phyloP scores from a whole-genome alignment of 257 asterid species.

The Solanum virginianum region DNA sequence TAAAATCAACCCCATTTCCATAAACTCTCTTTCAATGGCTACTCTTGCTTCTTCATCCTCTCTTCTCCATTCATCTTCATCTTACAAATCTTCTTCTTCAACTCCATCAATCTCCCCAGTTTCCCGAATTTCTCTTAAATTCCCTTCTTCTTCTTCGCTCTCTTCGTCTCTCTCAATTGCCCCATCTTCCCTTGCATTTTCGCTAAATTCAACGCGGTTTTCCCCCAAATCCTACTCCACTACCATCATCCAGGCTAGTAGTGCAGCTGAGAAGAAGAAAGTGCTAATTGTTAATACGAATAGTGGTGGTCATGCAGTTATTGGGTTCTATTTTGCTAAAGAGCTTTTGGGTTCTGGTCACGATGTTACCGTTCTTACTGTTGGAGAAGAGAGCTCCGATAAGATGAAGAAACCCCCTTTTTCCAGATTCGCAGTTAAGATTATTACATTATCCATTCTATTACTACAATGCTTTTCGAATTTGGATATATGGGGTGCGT shows the following conservation, averaged over 20 bases:
- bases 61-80: conserved; percentile 24
- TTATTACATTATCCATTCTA: background rate
- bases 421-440: conserved; percentile 76
- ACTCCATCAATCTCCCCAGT: conserved; percentile 27
- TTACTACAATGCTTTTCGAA: background rate
- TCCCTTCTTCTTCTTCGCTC: conserved; percentile 19
- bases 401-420: conserved; percentile 99
- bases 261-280: conserved; percentile 55
- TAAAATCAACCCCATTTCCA: background rate
- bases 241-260: conserved; percentile 31
- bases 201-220: conserved; percentile 17
- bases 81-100: conserved; percentile 29
- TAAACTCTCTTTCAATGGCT: conserved; percentile 42
- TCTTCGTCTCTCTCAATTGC: conserved; percentile 52
- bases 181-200: conserved; percentile 23
- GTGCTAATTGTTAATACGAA: conserved; percentile 79
- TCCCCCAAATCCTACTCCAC: background rate
- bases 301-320: conserved; percentile 91
- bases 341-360: conserved; percentile 75
- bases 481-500: too few species aligned
- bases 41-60: conserved; percentile 47
- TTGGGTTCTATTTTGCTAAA: conserved; percentile 88
- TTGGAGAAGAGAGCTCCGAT: conserved; percentile 80
- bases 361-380: conserved; percentile 64
- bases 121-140: conserved; percentile 25